phyloP scores from a whole-genome alignment of 139 green algal genomes.

The Pseudopediastrum boryanum region DNA sequence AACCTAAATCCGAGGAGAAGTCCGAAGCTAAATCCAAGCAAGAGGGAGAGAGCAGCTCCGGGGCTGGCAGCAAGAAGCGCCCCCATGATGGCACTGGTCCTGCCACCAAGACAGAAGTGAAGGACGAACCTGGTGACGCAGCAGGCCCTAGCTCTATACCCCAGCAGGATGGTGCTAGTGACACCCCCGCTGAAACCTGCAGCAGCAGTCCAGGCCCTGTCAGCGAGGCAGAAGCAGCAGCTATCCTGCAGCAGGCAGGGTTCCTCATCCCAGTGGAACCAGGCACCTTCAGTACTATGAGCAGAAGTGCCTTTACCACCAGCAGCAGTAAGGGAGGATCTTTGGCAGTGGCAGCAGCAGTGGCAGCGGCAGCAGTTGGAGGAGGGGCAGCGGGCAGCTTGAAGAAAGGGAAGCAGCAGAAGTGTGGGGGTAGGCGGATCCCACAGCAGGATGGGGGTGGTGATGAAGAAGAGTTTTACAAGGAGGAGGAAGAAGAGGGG shows the following conservation, averaged over 20 bases:
- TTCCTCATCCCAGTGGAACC: neutral
- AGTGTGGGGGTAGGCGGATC: neutral
- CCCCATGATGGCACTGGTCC: too few relatives aligned
- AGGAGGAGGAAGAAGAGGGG: slow-evolving; percentile 22
- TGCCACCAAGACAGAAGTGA: neutral
- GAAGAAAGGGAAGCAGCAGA: slow-evolving; percentile 17
- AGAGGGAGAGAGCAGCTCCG: too few relatives aligned
- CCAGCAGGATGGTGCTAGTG: slow-evolving; percentile 18
- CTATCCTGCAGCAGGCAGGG: neutral
- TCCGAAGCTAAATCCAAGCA: too few relatives aligned
- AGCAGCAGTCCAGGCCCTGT: slow-evolving; percentile 16
- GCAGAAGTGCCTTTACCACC: neutral
- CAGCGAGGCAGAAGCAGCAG: neutral
- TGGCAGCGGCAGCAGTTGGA: neutral
- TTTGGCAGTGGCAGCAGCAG: neutral
- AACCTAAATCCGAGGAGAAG: too few relatives aligned
- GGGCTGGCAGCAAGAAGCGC: too few relatives aligned
- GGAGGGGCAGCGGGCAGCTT: neutral
- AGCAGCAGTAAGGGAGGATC: neutral
- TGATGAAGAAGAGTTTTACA: neutral
- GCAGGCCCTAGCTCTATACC: slow-evolving; percentile 2
- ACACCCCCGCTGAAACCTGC: neutral
- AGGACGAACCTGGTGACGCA: slow-evolving; percentile 1
- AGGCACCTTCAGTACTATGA: neutral
- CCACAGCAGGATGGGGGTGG: slow-evolving; percentile 27